Percentiles rank a stretch among this genome's conserved stretches.
Conservation (phyloP, 177 flowering plant genomes). For the Vitis hybrid region DNA sequence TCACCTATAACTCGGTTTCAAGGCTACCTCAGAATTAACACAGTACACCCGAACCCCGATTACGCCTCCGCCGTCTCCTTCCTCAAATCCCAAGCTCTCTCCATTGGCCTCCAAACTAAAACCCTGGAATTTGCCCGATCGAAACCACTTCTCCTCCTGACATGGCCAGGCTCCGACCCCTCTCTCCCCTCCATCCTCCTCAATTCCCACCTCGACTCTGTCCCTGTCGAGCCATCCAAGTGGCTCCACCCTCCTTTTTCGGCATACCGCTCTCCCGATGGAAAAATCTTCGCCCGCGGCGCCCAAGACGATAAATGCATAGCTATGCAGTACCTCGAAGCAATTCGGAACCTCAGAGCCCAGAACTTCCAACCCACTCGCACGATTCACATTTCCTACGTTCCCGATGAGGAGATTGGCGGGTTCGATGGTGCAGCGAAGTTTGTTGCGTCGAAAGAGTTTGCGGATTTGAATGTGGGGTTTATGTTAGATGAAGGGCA, state of each 20-base stretch:
- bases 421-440: slow-evolving; percentile 65
- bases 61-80: slow-evolving; percentile 59
- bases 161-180: slow-evolving; percentile 76
- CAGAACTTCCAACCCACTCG: slow-evolving; percentile 36
- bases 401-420: slow-evolving; percentile 95
- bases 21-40: slow-evolving; percentile 64
- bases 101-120: slow-evolving; percentile 43
- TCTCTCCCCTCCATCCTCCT: slow-evolving; percentile 79
- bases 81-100: slow-evolving; percentile 49
- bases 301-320: slow-evolving; percentile 96
- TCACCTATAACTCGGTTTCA: slow-evolving; percentile 60
- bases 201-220: slow-evolving; percentile 91
- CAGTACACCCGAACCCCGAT: slow-evolving; percentile 84
- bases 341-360: slow-evolving; percentile 47
- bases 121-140: slow-evolving; percentile 47
- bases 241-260: slow-evolving; percentile 87
- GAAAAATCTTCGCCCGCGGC: slow-evolving; percentile 86
- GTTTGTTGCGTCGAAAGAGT: slow-evolving; percentile 60
- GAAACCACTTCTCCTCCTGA: slow-evolving; percentile 74
- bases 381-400: slow-evolving; percentile 62
- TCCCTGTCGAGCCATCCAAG: slow-evolving; percentile 85
- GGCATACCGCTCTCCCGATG: slow-evolving; percentile 49
- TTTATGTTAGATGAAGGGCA: slow-evolving; percentile 93
- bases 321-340: slow-evolving; percentile 81
- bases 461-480: slow-evolving; percentile 70